Conservation (phyloP, 2,329 filamentous ascomycete species). For the Arthroderma sp. region DNA sequence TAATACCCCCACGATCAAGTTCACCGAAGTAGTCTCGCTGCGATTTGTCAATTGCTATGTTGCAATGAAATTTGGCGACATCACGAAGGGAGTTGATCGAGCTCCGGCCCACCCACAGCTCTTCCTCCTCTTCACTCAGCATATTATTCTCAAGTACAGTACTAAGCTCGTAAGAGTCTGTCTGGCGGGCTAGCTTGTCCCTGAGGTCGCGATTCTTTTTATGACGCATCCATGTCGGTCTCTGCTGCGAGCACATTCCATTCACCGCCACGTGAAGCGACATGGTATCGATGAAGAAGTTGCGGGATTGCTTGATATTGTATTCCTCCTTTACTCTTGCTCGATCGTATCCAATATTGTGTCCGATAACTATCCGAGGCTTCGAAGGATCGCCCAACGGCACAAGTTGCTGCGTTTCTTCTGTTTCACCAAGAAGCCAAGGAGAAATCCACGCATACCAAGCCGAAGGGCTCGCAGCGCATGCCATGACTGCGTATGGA, state of each 20-base stretch:
- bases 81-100: slow-evolving; percentile 91
- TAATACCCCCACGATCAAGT: slow-evolving; percentile 57
- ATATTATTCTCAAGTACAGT: slow-evolving; percentile 54
- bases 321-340: slow-evolving; percentile 86
- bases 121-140: slow-evolving; percentile 71
- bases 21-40: slow-evolving; percentile 76
- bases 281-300: slow-evolving; percentile 92
- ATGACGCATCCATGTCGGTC: slow-evolving; percentile 95
- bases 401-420: slow-evolving; percentile 66
- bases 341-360: slow-evolving; percentile 92
- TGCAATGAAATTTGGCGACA: slow-evolving; percentile 91
- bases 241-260: slow-evolving; percentile 94
- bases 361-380: slow-evolving; percentile 71
- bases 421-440: slow-evolving; percentile 75
- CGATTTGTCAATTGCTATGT: slow-evolving; percentile 81
- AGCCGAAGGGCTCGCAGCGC: slow-evolving; percentile 71
- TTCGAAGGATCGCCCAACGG: slow-evolving; percentile 66
- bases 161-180: slow-evolving; percentile 57
- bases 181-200: slow-evolving; percentile 62
- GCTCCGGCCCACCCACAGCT: slow-evolving; percentile 88
- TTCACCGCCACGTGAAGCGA: slow-evolving; percentile 95
- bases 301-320: slow-evolving; percentile 64
- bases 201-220: slow-evolving; percentile 76
- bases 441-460: slow-evolving; percentile 99
- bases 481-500: slow-evolving; percentile 91